Evolutionary conservation across 2,329 filamentous ascomycete genomes (phyloP).

Genomic region (Podosphaera leucotricha): DNA sequence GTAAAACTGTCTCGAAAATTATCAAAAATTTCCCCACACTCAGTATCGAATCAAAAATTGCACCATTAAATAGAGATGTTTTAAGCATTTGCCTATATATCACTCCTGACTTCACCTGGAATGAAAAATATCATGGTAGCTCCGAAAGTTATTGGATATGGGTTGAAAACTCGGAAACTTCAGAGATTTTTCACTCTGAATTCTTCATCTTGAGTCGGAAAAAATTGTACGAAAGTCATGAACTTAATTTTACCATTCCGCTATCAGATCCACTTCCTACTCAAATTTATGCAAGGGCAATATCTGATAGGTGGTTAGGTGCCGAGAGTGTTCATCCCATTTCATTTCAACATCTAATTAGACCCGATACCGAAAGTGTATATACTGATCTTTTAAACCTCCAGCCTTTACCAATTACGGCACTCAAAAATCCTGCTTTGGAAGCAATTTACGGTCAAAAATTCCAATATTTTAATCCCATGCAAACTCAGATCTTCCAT

Average conservation of each 20-base stretch:
- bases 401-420: slow-evolving; percentile 68
- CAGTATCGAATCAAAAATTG: slow-evolving; percentile 78
- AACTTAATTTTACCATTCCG: slow-evolving; percentile 93
- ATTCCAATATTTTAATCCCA: slow-evolving; percentile 95
- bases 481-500: slow-evolving; percentile 98
- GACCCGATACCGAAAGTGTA: slow-evolving; percentile 89
- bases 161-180: slow-evolving; percentile 96
- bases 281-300: slow-evolving; percentile 84
- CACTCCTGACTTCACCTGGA: slow-evolving; percentile 82
- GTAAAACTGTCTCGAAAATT: slow-evolving; percentile 55
- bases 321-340: slow-evolving; percentile 89
- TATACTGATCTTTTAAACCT: slow-evolving; percentile 87
- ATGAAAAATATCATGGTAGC: slow-evolving; percentile 75
- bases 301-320: slow-evolving; percentile 90
- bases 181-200: slow-evolving; percentile 93
- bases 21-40: slow-evolving; percentile 83
- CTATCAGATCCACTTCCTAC: slow-evolving; percentile 78
- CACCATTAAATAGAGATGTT: slow-evolving; percentile 83
- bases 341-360: slow-evolving; percentile 92
- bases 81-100: slow-evolving; percentile 72
- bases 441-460: slow-evolving; percentile 75
- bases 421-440: slow-evolving; percentile 63
- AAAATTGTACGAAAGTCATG: slow-evolving; percentile 88
- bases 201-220: slow-evolving; percentile 80
- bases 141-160: slow-evolving; percentile 97